Conservation (phyloP, 179 eudicot species). For the Heliamphora pulchella region DNA sequence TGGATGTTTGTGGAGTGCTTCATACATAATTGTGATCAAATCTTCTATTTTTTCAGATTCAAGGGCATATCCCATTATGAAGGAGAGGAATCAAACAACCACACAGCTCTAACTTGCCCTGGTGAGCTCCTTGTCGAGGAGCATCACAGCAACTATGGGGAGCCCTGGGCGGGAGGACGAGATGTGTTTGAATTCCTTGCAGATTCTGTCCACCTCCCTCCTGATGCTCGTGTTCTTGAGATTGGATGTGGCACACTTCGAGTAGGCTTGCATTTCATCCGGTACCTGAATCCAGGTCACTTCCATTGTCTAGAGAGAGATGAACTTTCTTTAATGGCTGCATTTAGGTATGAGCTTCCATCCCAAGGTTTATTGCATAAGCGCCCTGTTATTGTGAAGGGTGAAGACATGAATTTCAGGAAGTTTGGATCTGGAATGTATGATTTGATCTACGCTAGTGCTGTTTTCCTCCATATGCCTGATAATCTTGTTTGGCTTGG, state of each 20-base stretch:
- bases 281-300: slow-evolving; percentile 61
- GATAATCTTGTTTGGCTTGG: slow-evolving; percentile 94
- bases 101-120: slow-evolving; percentile 89
- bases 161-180: slow-evolving; percentile 99
- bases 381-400: slow-evolving; percentile 84
- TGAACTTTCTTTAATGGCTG: slow-evolving; percentile 91
- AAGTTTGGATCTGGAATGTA: slow-evolving; percentile 63
- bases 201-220: slow-evolving; percentile 47
- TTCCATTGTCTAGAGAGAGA: slow-evolving; percentile 94
- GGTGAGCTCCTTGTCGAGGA: slow-evolving; percentile 89
- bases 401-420: slow-evolving; percentile 89
- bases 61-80: slow-evolving; percentile 95
- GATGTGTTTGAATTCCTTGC: slow-evolving; percentile 94
- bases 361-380: slow-evolving; percentile 85
- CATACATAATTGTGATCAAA: not conserved
- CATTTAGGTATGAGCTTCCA: slow-evolving; percentile 87
- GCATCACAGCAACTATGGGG: slow-evolving; percentile 98
- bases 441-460: slow-evolving; percentile 90
- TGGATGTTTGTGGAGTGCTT: not conserved
- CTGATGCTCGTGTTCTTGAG: slow-evolving; percentile 74
- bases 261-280: slow-evolving; percentile 87
- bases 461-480: slow-evolving; percentile 95
- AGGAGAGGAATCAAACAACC: slow-evolving; percentile 66
- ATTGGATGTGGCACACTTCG: slow-evolving; percentile 98
- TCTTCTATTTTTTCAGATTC: slow-evolving; percentile 37